Evolutionary conservation across 805 yeast species (phyloP), one percentile per base, ranked within the genome.

Genomic region (Myxozyma neglecta): DNA sequence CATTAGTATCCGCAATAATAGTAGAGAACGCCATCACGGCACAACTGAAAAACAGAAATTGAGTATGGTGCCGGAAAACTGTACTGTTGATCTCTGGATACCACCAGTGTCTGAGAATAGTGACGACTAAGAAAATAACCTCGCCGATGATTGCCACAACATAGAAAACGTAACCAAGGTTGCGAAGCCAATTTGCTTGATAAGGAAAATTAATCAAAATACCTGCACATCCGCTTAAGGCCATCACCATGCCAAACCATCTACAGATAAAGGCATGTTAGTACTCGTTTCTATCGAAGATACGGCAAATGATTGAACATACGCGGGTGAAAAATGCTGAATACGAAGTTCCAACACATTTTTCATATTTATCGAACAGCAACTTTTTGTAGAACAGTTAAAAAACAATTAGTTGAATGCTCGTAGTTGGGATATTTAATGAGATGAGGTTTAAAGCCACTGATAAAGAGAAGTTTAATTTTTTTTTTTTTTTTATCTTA

Each of bases 211-310:
- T 73, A 72, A 83, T 81, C 44, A 91, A 76, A 4, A 89, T 75
- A 44, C 82, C 72, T 4, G 88, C 77, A 1, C 89, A 76, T 47
- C 90, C 88, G 1, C 97, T 96, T 1, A 87, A 82, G 1, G 96
- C 96, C 96, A 91, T 90, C 13, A 86, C 82, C 52, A 84, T 78
- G 32, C 88, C 86, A 74, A 86, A 90, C 80, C 85, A 86, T 48
- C 67, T 64, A 46, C 32, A 36, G 14, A 46, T 20, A 6, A 46
- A 9, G 35, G 8, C 36, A 8, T 8, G 1, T 42, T 42, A 42
- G 46, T 14, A 44, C 29, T 44, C 20, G 20, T 3, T 11, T 7
- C 13, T 14, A 7, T 34, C 42, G 6, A 18, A 34, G 34, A 49
- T 14, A 8, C n/a, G 29, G 2, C 35, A 49, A 34, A 49, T 14